Evolutionary conservation across 23 red algal species (phyloP), one percentile per base, ranked within the genome.

Genomic region (Gracilariopsis chorda): DNA sequence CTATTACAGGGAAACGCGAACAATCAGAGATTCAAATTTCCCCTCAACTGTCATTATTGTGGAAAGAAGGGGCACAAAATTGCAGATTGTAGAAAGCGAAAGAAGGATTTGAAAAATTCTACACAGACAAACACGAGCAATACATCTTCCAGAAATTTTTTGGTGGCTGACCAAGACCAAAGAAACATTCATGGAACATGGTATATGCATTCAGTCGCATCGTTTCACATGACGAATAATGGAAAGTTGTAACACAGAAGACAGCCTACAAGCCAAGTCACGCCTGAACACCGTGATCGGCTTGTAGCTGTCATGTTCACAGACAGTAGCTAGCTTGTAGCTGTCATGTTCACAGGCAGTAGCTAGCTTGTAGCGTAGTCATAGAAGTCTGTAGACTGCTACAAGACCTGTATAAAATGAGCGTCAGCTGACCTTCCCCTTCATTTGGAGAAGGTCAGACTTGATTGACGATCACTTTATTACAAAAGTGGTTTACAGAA

Each of bases 21-120:
- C 20, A 12, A 7, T 60, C 21, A 27, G 19, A 60, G 30, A 60
- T 60, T 27, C 8, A 5, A 19, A 60, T 60, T 60, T 12, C 55
- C 30, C 30, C 39, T 12, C 20, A 60, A 60, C 21, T 83, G 78
- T 7, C 51, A 52, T 7, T 60, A 83, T 12, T 83, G 49, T n/a
- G 28, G 35, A 33, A 83, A 58, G 78, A 60, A 83, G 29, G 78
- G 49, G 29, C 78, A 83, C 25, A 83, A 83, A 51, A 83, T 64
- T 37, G 33, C 78, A 4, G 78, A 83, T 10, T 83, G 78, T 28
- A 17, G 24, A 2, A 58, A 30, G 2, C 78, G 78, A 10, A 57
- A 83, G 36, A 27, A 30, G 7, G 49, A 83, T 43, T 24, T 60
- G 78, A 23, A 83, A 59, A 41, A 2, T 3, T 6, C n/a, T 13